Base-by-base conservation (phyloP, 768 basidiomycete species). In the Scleroderma citrinum region DNA sequence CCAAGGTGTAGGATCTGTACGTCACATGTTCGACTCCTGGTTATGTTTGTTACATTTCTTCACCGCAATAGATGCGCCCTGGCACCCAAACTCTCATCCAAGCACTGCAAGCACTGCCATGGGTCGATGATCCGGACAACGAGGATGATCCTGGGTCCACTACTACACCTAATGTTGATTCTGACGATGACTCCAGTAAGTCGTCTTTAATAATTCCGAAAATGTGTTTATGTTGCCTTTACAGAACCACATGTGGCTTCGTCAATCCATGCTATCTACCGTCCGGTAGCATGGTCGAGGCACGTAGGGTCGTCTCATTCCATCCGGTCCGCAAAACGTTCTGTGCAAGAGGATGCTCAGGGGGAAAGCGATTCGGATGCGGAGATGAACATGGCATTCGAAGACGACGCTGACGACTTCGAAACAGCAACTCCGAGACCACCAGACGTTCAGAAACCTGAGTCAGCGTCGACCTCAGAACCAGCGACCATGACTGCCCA, bases 41-140 rank as follows among this genome's bases (percentile, higher is more conserved):
- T 23, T 7, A 35, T 10, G 11, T 37, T 35, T 43, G 5, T 50
- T 35, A 41, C 30, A 6, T 19, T 46, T 34, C 43, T 50, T 50
- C 50, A 51, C 40, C 57, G 49, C 49, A 54, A 32, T 60, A 92
- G 90, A 86, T 92, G 82, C 83, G 87, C 35, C 80, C 83, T 21
- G 90, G 90, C 14, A 92, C 90, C 3, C 91, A 92, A 62, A 87
- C 90, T 3, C 78, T 92, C 44, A 92, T 92, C 34, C 90, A 92
- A 68, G 90, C 87, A 3, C 73, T 92, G 13, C 90, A 92, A 59
- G 90, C 88, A 2, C 73, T 92, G 36, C 91, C 90, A 17, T 87
- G 83, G 85, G 75, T 77, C 30, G 81, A 82, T 35, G 77, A 76
- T 51, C 74, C 77, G 8, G 85, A 90, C 54, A 81, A 81, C 48